Evolutionary conservation across 1,284 basidiomycete species (phyloP), one percentile per base, ranked within the genome.

Genomic region (Puccinia polysora): DNA sequence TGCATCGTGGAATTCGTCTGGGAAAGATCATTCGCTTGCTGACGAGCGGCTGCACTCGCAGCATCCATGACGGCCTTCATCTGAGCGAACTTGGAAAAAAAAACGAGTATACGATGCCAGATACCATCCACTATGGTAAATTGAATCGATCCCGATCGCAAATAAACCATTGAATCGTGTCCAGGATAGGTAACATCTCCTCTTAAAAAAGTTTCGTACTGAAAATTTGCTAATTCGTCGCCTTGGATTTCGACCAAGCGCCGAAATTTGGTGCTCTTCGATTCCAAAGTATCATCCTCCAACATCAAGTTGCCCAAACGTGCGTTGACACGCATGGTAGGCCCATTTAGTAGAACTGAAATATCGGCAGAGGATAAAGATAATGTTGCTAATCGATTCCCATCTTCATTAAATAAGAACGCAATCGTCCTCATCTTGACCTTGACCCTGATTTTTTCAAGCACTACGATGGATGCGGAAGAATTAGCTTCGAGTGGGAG

Each of bases 231-330:
- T 58, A 98, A 86, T 79, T 98, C 90, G 76, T 92, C 87, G 45
- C 94, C 96, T 78, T 98, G 91, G 70, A 98, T 98, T 34, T 91
- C 90, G 69, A 99, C 82, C 8, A 99, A 84, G 77, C 92, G 86
- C 77, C 90, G 90, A 83, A 95, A 96, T 14, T 79, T 76, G 12
- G 63, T 62, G 40, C 85, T 81, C 15, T 83, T 82, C 68, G 85
- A 81, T 23, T 82, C 78, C 23, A 82, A 75, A 12, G 87, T 85
- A 76, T 97, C 89, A 78, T 98, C 95, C 74, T 84, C 86, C 59
- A 99, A 81, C 0, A 89, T 86, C 38, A 99, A 83, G 76, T 88
- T 92, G 36, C 94, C 95, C 2, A 99, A 83, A 14, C 89, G 86
- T 5, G 90, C 92, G 0, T 86, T 87, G 20, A 99, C 85, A 14